Base-by-base conservation (phyloP, 2,329 filamentous ascomycete species). In the Metarhizium humberi region DNA sequence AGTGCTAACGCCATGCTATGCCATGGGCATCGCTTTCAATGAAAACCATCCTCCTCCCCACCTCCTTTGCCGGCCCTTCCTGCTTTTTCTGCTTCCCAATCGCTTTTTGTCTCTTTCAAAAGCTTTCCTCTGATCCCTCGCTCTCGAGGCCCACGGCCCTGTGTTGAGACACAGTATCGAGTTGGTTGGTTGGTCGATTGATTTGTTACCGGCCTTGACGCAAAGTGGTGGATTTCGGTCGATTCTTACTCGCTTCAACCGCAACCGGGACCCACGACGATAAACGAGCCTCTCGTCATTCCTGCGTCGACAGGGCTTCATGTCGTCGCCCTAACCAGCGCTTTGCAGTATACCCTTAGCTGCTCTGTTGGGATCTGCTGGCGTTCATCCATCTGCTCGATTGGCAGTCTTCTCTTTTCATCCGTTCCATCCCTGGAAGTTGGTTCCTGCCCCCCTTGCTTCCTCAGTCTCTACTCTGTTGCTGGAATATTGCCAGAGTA, bases 401-500 rank as follows among this genome's bases (percentile, higher is more conserved):
- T 30, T 6, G 45, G 14, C 45, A 29, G 11, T 30, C 18, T 20
- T 20, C n/a, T 5, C 6, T 20, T 45, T 16, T 18, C 6, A 16
- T 30, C 7, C 45, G 7, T 30, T 48, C 25, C 10, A 48, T 30
- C 25, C 45, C 20, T 48, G 10, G 45, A 40, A 5, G 38, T 16
- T 50, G 14, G 18, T 52, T 55, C 53, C 47, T 55, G 50, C 53
- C 55, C 49, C n/a, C 10, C 36, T 46, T 13, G 18, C 25, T 46
- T 43, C 47, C 4, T 40, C 43, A 34, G 45, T 50, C 16, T 42
- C 42, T 60, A 61, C 61, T 67, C 60, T 64, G 67, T 70, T 71
- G 69, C 69, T 71, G 69, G 67, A 71, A 71, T 69, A 71, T 69
- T 69, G 69, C 69, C 66, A 63, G 63, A 66, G 66, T 61, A 56